Base-by-base conservation (phyloP, 2,329 filamentous ascomycete genomes). In the Botrytis galanthina region DNA sequence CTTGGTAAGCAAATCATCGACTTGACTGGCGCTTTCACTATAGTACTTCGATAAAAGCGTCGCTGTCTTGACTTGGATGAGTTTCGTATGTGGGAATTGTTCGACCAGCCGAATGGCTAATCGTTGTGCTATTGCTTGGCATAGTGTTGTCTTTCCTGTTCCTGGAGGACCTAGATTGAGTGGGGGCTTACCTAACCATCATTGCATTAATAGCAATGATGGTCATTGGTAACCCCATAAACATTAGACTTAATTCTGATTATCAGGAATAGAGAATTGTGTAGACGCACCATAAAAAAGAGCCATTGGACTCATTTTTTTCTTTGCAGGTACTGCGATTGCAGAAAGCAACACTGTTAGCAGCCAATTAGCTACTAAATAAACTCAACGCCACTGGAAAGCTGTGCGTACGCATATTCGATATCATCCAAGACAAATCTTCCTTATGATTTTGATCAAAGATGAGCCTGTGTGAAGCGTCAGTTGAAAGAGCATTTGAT, bases 91-190 rank as follows among this genome's bases (percentile, higher is more conserved):
- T 2, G 80, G 78, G 73, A 83, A 86, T 3, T 72, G 72, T 4
- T 79, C 75, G 1, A 81, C 80, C 1, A 86, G 80, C 0, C 85
- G 81, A 51, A 87, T 86, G 29, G 83, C 82, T 3, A 86, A 80
- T 76, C 85, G 86, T 73, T 87, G 85, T 20, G 96, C 96, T 39
- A 99, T 95, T 22, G 95, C 95, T 87, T 98, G 98, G 83, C 98
- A 95, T 79, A 97, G 84, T 91, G 97, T 95, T 18, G 94, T 97
- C 84, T 97, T 97, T 78, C 94, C 94, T 1, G 94, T 97, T 75
- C 94, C 94, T 0, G 94, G 94, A 0, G 70, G 70, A 42, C 70
- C 70, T 71, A 54, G 18, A 44, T 61, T 32, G 4, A 26, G 51
- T 22, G 35, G 54, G 48, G 48, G 26, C 42, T 18, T 26, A 57